Conservation (phyloP, 2,329 filamentous ascomycete species). For the Penicillium freii region DNA sequence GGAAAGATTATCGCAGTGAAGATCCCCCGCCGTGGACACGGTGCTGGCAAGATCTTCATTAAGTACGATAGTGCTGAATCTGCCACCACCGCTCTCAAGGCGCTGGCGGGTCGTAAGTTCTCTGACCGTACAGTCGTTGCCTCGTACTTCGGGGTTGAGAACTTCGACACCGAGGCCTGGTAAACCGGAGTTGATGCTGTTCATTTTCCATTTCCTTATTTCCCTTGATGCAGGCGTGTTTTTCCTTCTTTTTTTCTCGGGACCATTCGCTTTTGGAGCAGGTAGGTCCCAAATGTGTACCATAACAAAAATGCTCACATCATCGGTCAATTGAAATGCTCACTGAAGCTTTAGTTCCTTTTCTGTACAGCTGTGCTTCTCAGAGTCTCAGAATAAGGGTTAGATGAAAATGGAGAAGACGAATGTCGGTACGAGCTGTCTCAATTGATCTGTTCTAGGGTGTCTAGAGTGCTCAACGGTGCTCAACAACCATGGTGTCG, state of each 20-base stretch:
- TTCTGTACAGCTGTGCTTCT: neutral
- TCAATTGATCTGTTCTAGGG: neutral
- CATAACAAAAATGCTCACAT: constrained; percentile 11
- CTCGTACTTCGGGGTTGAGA: constrained; percentile 96
- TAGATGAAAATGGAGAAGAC: neutral
- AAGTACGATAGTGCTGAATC: constrained; percentile 80
- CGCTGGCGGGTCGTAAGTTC: constrained; percentile 94
- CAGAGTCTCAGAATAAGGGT: neutral
- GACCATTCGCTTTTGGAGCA: constrained; percentile 3
- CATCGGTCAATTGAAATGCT: neutral
- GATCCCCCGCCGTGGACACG: constrained; percentile 80
- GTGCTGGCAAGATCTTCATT: constrained; percentile 96
- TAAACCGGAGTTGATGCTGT: constrained; percentile 4
- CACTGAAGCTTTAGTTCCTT: neutral
- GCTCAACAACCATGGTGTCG: neutral
- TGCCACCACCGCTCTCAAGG: constrained; percentile 78
- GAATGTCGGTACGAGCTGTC: neutral
- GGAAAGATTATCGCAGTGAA: constrained; percentile 85
- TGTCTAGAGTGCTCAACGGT: neutral
- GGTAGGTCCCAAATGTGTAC: constrained; percentile 12
- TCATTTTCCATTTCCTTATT: constrained; percentile 4
- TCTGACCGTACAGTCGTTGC: constrained; percentile 93
- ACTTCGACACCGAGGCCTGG: constrained; percentile 64
- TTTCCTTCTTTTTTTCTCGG: constrained; percentile 2
- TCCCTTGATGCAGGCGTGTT: constrained; percentile 14